These are phyloP conservation scores for Eimeria maxima DNA, from an alignment of 169 alveolate genomes.

Conservation along the genomic window DNA sequence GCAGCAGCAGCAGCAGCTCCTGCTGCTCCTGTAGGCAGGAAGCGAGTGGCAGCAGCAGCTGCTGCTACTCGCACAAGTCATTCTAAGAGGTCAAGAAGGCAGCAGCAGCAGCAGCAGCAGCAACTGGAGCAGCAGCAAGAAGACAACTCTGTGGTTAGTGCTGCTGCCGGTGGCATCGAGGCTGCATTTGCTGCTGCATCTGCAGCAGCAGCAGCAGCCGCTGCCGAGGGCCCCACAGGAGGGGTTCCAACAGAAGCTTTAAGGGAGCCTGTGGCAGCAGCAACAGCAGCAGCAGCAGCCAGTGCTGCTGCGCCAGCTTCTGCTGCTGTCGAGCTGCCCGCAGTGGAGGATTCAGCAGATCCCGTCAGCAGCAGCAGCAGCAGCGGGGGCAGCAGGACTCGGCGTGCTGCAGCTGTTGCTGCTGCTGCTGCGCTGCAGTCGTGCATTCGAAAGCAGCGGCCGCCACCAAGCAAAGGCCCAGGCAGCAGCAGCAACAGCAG, in stretches of 20 bases:
- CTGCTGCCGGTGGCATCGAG: background rate
- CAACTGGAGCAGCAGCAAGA: background rate
- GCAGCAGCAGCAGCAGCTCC: conserved; percentile 5
- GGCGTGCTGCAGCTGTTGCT: conserved; percentile 40
- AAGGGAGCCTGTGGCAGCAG: background rate
- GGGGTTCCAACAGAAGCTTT: background rate
- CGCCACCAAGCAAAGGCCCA: background rate
- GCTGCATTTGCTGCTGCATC: background rate
- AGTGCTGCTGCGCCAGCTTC: background rate
- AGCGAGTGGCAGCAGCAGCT: conserved; percentile 26
- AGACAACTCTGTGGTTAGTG: too few relatives aligned
- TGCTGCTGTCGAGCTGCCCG: conserved; percentile 16
- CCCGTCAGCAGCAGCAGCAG: conserved; percentile 53
- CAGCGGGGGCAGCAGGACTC: conserved; percentile 21
- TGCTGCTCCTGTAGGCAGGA: background rate
- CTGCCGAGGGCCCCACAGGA: background rate
- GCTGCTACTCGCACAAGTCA: background rate
- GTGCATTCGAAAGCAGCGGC: background rate
- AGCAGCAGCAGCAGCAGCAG: conserved; percentile 25
- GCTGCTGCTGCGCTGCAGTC: conserved; percentile 66
- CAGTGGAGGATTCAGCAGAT: background rate
- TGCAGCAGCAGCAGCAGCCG: background rate
- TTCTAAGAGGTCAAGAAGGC: background rate
- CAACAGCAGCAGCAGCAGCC: conserved; percentile 1
- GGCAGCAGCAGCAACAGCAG: conserved; percentile 22